Evolutionary conservation across 2,329 filamentous ascomycete species (phyloP).

Genomic region (Fusarium illudens): DNA sequence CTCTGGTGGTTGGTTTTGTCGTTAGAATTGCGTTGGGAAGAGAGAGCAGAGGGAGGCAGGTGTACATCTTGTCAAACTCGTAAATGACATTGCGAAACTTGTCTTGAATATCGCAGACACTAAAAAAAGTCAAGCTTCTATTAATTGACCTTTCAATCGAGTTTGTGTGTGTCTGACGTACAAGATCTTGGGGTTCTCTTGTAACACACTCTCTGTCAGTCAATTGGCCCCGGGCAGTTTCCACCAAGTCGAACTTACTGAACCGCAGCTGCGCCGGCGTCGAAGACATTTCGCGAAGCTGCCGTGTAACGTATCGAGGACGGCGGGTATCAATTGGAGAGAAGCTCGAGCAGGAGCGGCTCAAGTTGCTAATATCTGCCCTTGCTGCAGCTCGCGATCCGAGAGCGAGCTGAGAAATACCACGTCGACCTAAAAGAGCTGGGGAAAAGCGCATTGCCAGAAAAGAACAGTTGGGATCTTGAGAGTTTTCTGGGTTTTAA

Average conservation of each 20-base stretch:
- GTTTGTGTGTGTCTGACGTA: constrained; percentile 41
- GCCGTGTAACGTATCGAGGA: background rate
- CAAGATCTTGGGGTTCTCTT: constrained; percentile 62
- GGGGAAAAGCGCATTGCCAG: constrained; percentile 25
- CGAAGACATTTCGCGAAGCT: constrained; percentile 27
- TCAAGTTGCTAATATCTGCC: constrained; percentile 1
- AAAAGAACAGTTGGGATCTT: background rate
- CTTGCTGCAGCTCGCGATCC: constrained; percentile 12
- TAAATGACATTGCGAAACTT: constrained; percentile 86
- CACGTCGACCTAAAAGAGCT: constrained; percentile 23
- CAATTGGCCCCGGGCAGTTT: background rate
- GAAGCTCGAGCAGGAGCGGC: background rate
- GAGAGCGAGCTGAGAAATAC: constrained; percentile 26
- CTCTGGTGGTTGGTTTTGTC: constrained; percentile 51
- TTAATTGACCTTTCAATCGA: background rate
- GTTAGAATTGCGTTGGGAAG: background rate
- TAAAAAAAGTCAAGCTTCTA: constrained; percentile 47
- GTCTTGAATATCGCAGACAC: constrained; percentile 94
- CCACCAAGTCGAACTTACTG: constrained; percentile 40
- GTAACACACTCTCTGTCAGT: background rate
- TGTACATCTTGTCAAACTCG: constrained; percentile 83
- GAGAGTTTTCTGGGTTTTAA: background rate
- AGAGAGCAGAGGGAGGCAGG: constrained; percentile 38
- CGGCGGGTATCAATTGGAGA: background rate
- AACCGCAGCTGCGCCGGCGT: constrained; percentile 43